Base-by-base conservation (phyloP, 108 stramenopile species). In the Skeletonema menzelii region DNA sequence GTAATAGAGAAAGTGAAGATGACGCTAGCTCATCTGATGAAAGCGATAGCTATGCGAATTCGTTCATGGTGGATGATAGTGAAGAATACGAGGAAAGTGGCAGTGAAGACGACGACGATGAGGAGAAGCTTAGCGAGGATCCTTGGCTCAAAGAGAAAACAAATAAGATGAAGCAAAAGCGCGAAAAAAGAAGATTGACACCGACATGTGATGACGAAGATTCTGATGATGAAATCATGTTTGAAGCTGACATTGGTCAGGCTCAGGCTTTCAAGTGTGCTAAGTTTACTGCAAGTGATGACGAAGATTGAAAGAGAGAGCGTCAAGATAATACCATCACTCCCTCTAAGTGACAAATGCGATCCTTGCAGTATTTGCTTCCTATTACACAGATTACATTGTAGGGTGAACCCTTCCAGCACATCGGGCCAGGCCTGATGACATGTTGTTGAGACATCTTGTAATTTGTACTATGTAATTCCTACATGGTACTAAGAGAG, bases 101-200 rank as follows among this genome's bases (percentile, higher is more conserved):
- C 7, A 26, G 24, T 14, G 26, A 38, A 63, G 65, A 22, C 7
- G 26, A 38, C 56, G 65, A 22, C 7, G 70, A 71, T 14, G 73
- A 47, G 46, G n/a, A 46, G 2, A 66, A 49, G 24, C 49, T 59
- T 10, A 63, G 56, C 3, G 70, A 72, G 56, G 65, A 65, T 47
- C 19, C 17, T 5, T 47, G 46, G 46, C n/a, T 47, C 4, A 67
- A 64, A 8, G 72, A 62, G 24, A 63, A 78, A 44, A 20, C 49
- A 27, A 30, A 17, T 20, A n/a, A 59, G 20, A n/a, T 59, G 22
- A 28, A 28, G 3, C 59, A 59, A 59, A 15, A 59, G 7, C 4
- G 46, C 3, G 19, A 17, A 20, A 47, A 19, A 19, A 19, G 19
- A 47, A 19, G 17, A 47, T 47, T 17, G 1, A 2, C 6, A 19